Evolutionary conservation across 2,329 filamentous ascomycete genomes (phyloP), one percentile per base, ranked within the genome.

Genomic region (Phoma herbarum): DNA sequence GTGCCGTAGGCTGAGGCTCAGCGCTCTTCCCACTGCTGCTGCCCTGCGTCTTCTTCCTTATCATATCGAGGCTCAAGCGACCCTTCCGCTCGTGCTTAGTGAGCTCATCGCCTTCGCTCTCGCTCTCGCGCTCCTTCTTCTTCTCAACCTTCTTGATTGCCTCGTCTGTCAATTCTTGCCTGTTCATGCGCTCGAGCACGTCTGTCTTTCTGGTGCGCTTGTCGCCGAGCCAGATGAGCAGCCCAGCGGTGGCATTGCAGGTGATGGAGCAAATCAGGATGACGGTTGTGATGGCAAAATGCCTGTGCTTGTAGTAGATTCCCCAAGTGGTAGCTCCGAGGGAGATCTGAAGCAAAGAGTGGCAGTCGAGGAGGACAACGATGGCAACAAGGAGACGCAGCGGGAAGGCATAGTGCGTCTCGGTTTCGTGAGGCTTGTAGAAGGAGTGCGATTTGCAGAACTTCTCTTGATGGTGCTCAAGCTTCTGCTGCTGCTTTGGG

Each of bases 401-500:
- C 0, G 92, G 91, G 61, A 96, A 96, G 0, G 92, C 89, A 71
- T 87, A 84, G 73, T 96, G 92, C 0, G 92, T 96, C 31, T 86
- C 82, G 0, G 92, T 96, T 77, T 96, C 92, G 75, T 96, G 90
- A 0, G 92, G 91, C 69, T 93, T 93, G 82, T 96, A 96, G 76
- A 94, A 96, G 6, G 90, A 93, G 74, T 96, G 92, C 0, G 89
- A 92, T 66, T 90, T 92, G 71, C 89, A 84, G 70, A 95, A 90
- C 70, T 93, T 94, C 65, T 82, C 84, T 71, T 93, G 90, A 70
- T 96, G 92, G 72, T 95, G 88, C 49, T 88, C 83, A 10, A 96
- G 83, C 47, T 84, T 86, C 59, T 83, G 83, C 70, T 93, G 89
- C 73, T 95, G 90, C 59, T 84, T 77, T 6, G 76, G 77, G 0